Percentiles rank a stretch among this genome's conserved stretches.
These are phyloP conservation scores for Saccharomyces hybrid DNA, from an alignment of 1,139 yeast genomes.

Conservation along the genomic window DNA sequence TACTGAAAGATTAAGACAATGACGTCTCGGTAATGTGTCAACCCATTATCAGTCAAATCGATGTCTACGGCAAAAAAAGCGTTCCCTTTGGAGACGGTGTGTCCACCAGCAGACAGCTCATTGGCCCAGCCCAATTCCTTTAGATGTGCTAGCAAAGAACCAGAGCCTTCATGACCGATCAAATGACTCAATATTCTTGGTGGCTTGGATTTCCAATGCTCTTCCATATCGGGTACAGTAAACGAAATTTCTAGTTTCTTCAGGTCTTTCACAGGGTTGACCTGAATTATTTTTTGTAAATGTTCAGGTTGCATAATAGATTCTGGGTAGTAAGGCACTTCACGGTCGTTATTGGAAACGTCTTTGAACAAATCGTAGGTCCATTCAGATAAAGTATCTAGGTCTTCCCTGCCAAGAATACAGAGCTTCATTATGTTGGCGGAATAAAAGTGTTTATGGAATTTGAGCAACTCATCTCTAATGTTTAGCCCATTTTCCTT, in stretches of 20 bases:
- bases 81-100: conserved; percentile 60
- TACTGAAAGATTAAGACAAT: conserved; percentile 60
- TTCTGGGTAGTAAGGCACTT: conserved; percentile 39
- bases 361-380: conserved; percentile 58
- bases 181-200: conserved; percentile 66
- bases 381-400: conserved; percentile 67
- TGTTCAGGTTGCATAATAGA: conserved; percentile 40
- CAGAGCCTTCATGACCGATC: conserved; percentile 86
- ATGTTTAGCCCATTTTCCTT: conserved; percentile 44
- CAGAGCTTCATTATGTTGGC: conserved; percentile 82
- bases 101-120: conserved; percentile 66
- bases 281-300: conserved; percentile 49
- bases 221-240: conserved; percentile 65
- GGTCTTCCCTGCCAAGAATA: conserved; percentile 70
- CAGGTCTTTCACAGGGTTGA: conserved; percentile 76
- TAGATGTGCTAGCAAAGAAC: conserved; percentile 64
- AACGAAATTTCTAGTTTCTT: conserved; percentile 62
- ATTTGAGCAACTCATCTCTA: conserved; percentile 56
- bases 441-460: conserved; percentile 56
- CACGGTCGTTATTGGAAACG: conserved; percentile 46
- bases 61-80: conserved; percentile 60
- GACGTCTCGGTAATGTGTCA: conserved; percentile 55
- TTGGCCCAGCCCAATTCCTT: conserved; percentile 75
- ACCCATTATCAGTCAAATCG: conserved; percentile 70
- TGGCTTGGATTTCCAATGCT: conserved; percentile 62